A percentile compares a stretch with the other conserved stretches of the same genome.
phyloP scores from a whole-genome alignment of 495 filamentous ascomycete species.

The Aspergillus mulundensis region DNA sequence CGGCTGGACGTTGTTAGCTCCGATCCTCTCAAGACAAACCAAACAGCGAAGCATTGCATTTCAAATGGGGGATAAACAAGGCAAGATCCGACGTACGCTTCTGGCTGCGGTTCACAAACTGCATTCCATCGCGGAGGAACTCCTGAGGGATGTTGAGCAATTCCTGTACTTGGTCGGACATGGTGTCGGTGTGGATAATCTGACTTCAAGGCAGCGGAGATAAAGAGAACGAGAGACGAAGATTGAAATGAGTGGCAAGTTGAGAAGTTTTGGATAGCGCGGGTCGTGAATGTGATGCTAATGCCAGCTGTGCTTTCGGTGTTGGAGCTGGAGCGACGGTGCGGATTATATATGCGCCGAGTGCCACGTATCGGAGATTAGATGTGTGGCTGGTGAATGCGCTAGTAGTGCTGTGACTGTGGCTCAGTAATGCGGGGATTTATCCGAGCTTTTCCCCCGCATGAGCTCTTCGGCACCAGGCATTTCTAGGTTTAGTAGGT shows the following conservation, averaged over 20 bases:
- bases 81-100: slow-evolving; percentile 48
- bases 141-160: slow-evolving; percentile 70
- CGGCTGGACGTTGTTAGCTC: slow-evolving; percentile 46
- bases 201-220: neutral
- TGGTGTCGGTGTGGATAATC: slow-evolving; percentile 21
- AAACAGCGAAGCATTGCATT: neutral
- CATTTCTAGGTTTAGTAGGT: neutral
- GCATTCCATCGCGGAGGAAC: slow-evolving; percentile 71
- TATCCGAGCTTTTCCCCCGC: neutral
- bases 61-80: neutral
- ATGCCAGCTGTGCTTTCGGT: slow-evolving; percentile 18
- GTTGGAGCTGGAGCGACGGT: slow-evolving; percentile 11
- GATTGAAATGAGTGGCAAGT: neutral
- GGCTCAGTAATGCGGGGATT: slow-evolving; percentile 1
- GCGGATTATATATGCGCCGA: neutral
- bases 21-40: neutral
- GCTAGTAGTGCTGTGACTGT: neutral
- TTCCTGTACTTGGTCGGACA: slow-evolving; percentile 72
- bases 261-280: neutral
- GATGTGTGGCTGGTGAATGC: slow-evolving; percentile 1
- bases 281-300: neutral
- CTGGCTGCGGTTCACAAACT: slow-evolving; percentile 73
- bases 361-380: neutral
- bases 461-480: too few species aligned
- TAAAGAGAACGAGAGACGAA: neutral